These are phyloP conservation scores for Suhomyces bolitotheri DNA, from an alignment of 1,139 yeast species.

Conservation along the genomic window DNA sequence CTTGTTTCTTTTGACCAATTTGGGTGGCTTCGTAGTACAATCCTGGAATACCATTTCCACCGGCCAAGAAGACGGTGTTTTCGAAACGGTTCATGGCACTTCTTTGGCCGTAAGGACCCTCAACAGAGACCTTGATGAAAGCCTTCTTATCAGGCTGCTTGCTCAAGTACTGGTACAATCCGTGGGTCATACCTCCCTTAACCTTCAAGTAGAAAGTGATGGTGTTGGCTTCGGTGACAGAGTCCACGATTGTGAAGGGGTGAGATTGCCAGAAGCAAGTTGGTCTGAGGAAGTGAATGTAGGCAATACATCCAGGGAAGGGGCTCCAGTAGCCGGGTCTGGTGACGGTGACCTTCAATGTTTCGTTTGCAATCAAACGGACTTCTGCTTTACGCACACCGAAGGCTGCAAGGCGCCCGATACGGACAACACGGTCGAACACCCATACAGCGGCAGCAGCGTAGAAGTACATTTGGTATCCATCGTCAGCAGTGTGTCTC, in stretches of 20 bases:
- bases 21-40: conserved; percentile 35
- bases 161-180: conserved; percentile 39
- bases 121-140: conserved; percentile 33
- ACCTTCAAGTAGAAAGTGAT: conserved; percentile 39
- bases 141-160: conserved; percentile 47
- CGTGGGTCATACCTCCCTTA: conserved; percentile 41
- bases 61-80: conserved; percentile 54
- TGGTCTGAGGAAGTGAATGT: conserved; percentile 40
- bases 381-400: conserved; percentile 55
- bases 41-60: conserved; percentile 77
- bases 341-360: conserved; percentile 39
- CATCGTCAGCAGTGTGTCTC: conserved; percentile 52
- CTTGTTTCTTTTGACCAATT: conserved; percentile 19
- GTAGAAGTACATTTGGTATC: conserved; percentile 47
- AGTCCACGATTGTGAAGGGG: conserved; percentile 53
- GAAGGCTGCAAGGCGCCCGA: conserved; percentile 47
- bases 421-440: conserved; percentile 56
- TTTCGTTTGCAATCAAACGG: conserved; percentile 47
- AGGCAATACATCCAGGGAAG: conserved; percentile 43
- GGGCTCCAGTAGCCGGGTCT: conserved; percentile 42
- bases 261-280: conserved; percentile 58
- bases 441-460: conserved; percentile 66
- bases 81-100: conserved; percentile 49
- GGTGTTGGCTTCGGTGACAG: conserved; percentile 28
- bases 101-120: conserved; percentile 45